phyloP scores from a whole-genome alignment of 2,329 filamentous ascomycete genomes.

The Hymenoscyphus scutula region DNA sequence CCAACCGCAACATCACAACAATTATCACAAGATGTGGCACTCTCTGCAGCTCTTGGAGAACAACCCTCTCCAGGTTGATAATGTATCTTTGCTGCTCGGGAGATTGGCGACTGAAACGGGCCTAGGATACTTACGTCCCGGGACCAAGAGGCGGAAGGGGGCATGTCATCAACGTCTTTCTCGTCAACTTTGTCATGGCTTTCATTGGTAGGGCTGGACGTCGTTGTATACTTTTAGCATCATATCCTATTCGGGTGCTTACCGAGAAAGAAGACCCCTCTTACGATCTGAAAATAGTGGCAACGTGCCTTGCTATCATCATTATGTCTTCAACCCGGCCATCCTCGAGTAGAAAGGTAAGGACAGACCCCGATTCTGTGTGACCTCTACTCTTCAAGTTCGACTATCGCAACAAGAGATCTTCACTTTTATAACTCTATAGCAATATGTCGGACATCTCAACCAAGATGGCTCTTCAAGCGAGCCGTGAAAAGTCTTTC shows the following conservation, averaged over 20 bases:
- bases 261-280: constrained; percentile 6
- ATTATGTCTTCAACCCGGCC: neutral
- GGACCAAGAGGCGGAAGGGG: neutral
- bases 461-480: constrained; percentile 5
- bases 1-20: constrained; percentile 5
- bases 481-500: constrained; percentile 5
- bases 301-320: constrained; percentile 2
- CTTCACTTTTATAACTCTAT: neutral
- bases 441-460: constrained; percentile 8
- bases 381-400: constrained; percentile 1
- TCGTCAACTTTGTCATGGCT: constrained; percentile 4
- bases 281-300: constrained; percentile 15
- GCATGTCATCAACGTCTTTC: constrained; percentile 13
- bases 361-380: constrained; percentile 7
- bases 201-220: constrained; percentile 2
- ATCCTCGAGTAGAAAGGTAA: constrained; percentile 10
- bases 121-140: constrained; percentile 4
- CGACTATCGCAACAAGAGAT: neutral
- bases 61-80: constrained; percentile 1
- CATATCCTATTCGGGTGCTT: constrained; percentile 12
- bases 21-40: constrained; percentile 6
- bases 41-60: constrained; percentile 1
- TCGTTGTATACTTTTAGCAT: constrained; percentile 9
- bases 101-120: constrained; percentile 13
- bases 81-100: constrained; percentile 6